Conservation (phyloP, 148 eudicot species). For the Camellia japonica region DNA sequence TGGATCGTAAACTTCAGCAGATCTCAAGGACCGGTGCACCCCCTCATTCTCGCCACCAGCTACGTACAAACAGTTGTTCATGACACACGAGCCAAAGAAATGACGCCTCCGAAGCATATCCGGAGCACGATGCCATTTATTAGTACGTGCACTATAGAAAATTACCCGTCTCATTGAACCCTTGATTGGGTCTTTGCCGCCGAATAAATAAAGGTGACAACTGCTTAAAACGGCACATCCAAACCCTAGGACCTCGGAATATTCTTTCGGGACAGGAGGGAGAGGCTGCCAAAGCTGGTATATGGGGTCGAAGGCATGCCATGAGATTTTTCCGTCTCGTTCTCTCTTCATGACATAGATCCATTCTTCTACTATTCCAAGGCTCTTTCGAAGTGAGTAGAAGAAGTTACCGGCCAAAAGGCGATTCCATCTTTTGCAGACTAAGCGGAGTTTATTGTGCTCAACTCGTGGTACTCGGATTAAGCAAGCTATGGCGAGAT, state of each 20-base stretch:
- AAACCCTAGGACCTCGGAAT: constrained; percentile 74
- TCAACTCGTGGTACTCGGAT: constrained; percentile 79
- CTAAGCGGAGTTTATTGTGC: constrained; percentile 75
- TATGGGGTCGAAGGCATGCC: constrained; percentile 86
- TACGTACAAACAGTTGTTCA: constrained; percentile 88
- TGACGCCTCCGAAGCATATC: constrained; percentile 88
- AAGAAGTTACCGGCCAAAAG: constrained; percentile 81
- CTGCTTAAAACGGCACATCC: constrained; percentile 94
- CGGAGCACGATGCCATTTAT: constrained; percentile 96
- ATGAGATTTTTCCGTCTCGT: constrained; percentile 72
- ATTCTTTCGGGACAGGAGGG: constrained; percentile 89
- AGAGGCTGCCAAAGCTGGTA: constrained; percentile 84
- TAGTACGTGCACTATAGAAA: constrained; percentile 82
- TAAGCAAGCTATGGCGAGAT: constrained; percentile 91
- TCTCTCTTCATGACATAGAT: constrained; percentile 80
- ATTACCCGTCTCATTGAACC: constrained; percentile 96
- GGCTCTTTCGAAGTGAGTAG: constrained; percentile 63
- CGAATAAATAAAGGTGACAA: constrained; percentile 83
- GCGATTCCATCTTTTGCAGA: constrained; percentile 90
- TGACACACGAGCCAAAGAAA: constrained; percentile 85
- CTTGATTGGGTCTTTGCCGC: constrained; percentile 89
- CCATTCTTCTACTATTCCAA: constrained; percentile 81
- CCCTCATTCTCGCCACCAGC: constrained; percentile 97
- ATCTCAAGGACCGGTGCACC: constrained; percentile 62
- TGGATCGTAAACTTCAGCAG: constrained; percentile 90